Evolutionary conservation across 352 stramenopile genomes (phyloP).

Genomic region (Phytophthora cryptogea): DNA sequence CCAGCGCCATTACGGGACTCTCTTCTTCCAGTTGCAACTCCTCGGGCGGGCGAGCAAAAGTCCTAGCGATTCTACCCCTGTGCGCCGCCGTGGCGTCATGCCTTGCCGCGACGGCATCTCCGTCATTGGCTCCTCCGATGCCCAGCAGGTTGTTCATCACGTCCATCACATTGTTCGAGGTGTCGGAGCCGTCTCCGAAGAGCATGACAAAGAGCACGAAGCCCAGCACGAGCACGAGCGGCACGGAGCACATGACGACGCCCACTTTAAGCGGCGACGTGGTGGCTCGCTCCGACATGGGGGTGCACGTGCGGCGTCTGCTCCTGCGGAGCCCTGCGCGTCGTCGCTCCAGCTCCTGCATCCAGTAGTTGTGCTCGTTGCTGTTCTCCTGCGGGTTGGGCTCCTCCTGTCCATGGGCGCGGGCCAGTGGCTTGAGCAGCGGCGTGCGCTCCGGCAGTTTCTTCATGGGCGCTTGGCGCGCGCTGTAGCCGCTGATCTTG

Average conservation of each 20-base stretch:
- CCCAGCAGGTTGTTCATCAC: slow-evolving; percentile 28
- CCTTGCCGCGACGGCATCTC: slow-evolving; percentile 12
- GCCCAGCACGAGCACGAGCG: slow-evolving; percentile 55
- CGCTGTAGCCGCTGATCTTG: slow-evolving; percentile 26
- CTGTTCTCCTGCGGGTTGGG: slow-evolving; percentile 41
- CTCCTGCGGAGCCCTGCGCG: slow-evolving; percentile 37
- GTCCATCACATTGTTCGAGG: slow-evolving; percentile 18
- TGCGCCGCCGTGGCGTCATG: slow-evolving; percentile 10
- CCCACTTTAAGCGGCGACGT: slow-evolving; percentile 57
- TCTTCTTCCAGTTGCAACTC: slow-evolving; percentile 20
- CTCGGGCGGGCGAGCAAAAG: slow-evolving; percentile 13
- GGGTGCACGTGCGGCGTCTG: slow-evolving; percentile 41
- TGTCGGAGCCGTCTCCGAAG: slow-evolving; percentile 32
- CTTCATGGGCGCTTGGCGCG: slow-evolving; percentile 27
- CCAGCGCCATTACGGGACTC: slow-evolving; percentile 22
- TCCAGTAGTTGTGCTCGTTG: slow-evolving; percentile 74
- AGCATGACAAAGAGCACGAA: slow-evolving; percentile 65
- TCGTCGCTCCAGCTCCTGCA: slow-evolving; percentile 69
- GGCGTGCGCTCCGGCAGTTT: slow-evolving; percentile 35
- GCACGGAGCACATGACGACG: slow-evolving; percentile 75
- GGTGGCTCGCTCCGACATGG: slow-evolving; percentile 45
- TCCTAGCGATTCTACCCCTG: slow-evolving; percentile 19
- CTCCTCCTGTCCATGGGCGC: slow-evolving; percentile 33
- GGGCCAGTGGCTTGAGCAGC: slow-evolving; percentile 34
- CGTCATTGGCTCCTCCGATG: slow-evolving; percentile 5